These are phyloP conservation scores for Ogataea pignaliae DNA, from an alignment of 805 yeast species.

Conservation along the genomic window DNA sequence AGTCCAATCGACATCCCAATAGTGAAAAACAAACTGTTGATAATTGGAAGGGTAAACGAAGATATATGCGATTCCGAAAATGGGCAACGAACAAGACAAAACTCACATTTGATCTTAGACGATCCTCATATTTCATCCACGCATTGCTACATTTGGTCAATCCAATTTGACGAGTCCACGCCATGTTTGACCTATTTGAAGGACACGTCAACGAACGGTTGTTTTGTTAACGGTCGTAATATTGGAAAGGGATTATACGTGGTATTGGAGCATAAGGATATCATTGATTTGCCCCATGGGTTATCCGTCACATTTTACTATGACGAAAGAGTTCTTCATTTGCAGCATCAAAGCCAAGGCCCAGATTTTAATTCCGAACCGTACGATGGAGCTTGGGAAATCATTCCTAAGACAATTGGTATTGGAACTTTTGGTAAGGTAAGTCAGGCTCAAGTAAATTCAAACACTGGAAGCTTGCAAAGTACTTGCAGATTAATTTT, in stretches of 20 bases:
- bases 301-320: conserved; percentile 12
- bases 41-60: conserved; percentile 39
- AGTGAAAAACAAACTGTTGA: conserved; percentile 31
- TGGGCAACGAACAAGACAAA: conserved; percentile 1
- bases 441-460: conserved; percentile 9
- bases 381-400: conserved; percentile 36
- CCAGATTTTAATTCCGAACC: conserved; percentile 13
- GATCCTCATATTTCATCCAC: conserved; percentile 39
- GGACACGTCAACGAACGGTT: conserved; percentile 51
- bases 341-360: background rate
- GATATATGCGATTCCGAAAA: conserved; percentile 17
- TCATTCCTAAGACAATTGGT: conserved; percentile 41
- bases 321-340: conserved; percentile 7
- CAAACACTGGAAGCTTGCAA: too few species aligned
- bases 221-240: conserved; percentile 35
- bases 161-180: conserved; percentile 43
- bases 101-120: conserved; percentile 23
- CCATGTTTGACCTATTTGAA: conserved; percentile 45
- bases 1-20: conserved; percentile 6
- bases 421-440: conserved; percentile 59
- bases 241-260: conserved; percentile 29
- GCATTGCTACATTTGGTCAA: conserved; percentile 37
- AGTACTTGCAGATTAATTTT: conserved; percentile 4
- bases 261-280: conserved; percentile 33
- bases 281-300: conserved; percentile 33